These are phyloP conservation scores for Gaultheria prostrata DNA, from an alignment of 148 eudicot species.

Conservation along the genomic window DNA sequence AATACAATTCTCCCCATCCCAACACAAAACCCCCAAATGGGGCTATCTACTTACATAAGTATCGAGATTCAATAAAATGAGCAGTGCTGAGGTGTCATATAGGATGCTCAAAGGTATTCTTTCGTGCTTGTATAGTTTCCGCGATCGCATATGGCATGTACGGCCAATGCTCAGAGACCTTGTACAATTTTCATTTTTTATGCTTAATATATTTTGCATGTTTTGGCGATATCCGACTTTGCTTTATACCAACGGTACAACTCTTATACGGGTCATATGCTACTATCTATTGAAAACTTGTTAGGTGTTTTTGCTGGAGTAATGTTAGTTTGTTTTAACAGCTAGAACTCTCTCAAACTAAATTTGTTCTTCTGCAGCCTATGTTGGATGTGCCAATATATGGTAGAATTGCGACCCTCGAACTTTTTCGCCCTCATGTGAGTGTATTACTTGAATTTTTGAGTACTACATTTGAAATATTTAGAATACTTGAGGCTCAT, in stretches of 20 bases:
- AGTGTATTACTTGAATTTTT: constrained; percentile 31
- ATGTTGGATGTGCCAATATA: constrained; percentile 97
- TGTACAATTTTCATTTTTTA: not conserved
- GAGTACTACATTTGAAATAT: not conserved
- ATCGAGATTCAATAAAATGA: not conserved
- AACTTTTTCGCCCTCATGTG: constrained; percentile 95
- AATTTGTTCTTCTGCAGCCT: constrained; percentile 47
- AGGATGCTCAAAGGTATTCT: not conserved
- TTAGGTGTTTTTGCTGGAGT: not conserved
- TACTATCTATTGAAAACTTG: not conserved
- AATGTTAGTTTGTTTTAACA: not conserved
- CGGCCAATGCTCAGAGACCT: not conserved
- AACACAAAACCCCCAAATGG: not conserved
- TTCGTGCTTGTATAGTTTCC: not conserved
- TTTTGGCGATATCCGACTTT: not conserved
- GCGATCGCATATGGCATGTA: not conserved
- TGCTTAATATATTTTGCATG: not conserved
- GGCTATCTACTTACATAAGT: not conserved
- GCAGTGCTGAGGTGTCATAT: not conserved
- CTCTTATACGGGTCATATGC: not conserved
- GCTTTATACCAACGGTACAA: not conserved
- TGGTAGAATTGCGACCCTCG: constrained; percentile 94
- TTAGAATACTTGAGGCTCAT: not conserved
- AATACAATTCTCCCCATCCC: not conserved
- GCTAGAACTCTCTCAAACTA: not conserved